Evolutionary conservation across 2,329 filamentous ascomycete genomes (phyloP), one percentile per base, ranked within the genome.

Genomic region (Grosmannia penicillata): DNA sequence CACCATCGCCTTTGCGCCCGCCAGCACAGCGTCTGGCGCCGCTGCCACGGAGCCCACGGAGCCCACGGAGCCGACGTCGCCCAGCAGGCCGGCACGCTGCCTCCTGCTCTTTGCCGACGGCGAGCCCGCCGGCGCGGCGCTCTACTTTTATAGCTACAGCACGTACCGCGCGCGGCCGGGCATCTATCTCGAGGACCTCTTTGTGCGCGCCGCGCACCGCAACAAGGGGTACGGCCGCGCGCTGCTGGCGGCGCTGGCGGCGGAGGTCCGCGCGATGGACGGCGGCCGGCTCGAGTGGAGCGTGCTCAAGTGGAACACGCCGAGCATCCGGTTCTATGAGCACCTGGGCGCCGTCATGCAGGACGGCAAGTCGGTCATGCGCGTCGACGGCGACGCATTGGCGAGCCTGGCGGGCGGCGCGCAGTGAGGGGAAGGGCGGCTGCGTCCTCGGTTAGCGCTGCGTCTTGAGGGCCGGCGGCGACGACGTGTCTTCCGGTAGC

Each of bases 121-220:
- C n/a, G n/a, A n/a, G n/a, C n/a, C 63, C 62, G n/a, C 83, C 79
- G 23, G 82, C 86, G 15, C 81, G 84, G 86, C 86, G 1, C 61
- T 95, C 29, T 95, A 86, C 62, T 96, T 93, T 58, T 86, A 89
- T 67, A 96, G 89, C 61, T 96, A 94, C 61, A 85, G 78, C 53
- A 95, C 89, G 1, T 96, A 91, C 91, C 74, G 82, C 8, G 74
- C 82, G n/a, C 73, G 72, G 33, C 75, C 87, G 0, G 89, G 89
- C 3, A 82, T 98, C 52, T 94, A 93, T 57, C 76, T 96, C 27
- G 89, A 96, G 57, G 89, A 96, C 53, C 64, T 96, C n/a, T 94
- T 79, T 52, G 84, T 98, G 29, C 68, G 75, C 48, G 69, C 75
- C 1, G 62, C 63, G 32, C 76, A 81, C 49, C 68, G 91, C 4